Evolutionary conservation across 164 flowering plant genomes (phyloP).

Genomic region (Hamamelis virginiana): DNA sequence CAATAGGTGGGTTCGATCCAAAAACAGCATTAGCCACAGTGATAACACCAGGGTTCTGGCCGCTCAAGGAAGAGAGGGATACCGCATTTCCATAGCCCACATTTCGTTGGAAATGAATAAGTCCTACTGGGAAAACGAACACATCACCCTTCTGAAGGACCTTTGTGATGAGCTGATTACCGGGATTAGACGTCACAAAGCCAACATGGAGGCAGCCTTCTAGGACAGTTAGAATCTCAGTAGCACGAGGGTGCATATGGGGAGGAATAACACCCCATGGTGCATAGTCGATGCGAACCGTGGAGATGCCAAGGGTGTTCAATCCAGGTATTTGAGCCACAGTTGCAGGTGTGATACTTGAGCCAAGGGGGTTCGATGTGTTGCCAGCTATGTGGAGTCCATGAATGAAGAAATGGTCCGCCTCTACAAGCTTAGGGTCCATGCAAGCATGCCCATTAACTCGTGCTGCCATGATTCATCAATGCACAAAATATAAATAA

Average conservation of each 20-base stretch:
- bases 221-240: constrained; percentile 8
- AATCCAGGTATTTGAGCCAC: constrained; percentile 12
- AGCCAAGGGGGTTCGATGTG: constrained; percentile 8
- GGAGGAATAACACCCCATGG: constrained; percentile 16
- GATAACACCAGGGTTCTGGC: constrained; percentile 1
- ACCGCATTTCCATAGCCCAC: constrained; percentile 5
- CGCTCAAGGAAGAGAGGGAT: neutral
- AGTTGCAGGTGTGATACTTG: constrained; percentile 2
- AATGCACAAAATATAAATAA: too few species aligned
- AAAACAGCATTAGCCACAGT: constrained; percentile 10
- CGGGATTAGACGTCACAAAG: constrained; percentile 13
- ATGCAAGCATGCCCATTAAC: constrained; percentile 14
- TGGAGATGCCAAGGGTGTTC: constrained; percentile 18
- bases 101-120: constrained; percentile 4
- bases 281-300: constrained; percentile 14
- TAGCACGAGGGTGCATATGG: constrained; percentile 16
- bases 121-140: constrained; percentile 14
- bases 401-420: constrained; percentile 10
- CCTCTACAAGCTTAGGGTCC: neutral
- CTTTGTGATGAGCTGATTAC: constrained; percentile 12
- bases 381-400: constrained; percentile 13
- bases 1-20: constrained; percentile 6
- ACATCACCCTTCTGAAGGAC: constrained; percentile 17
- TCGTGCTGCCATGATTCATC: constrained; percentile 1
- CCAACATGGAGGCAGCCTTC: constrained; percentile 6